Base-by-base conservation (phyloP, 1,139 yeast genomes). In the Protomyces inundatus region DNA sequence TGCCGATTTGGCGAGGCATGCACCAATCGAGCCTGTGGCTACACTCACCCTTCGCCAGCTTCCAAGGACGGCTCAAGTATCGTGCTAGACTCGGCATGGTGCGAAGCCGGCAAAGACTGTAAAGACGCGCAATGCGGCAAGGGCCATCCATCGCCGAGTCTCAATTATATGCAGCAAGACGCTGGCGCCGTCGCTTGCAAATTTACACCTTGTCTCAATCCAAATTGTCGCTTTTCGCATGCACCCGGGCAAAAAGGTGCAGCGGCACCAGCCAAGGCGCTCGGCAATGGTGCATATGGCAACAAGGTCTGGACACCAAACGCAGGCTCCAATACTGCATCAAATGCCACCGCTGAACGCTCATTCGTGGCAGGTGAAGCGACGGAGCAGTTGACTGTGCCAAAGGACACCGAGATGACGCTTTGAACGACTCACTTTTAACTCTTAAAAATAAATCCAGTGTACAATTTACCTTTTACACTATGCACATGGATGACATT, bases 241-340 rank as follows among this genome's bases (percentile, higher is more conserved):
- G 56, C 50, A 6, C 56, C 62, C 10, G 56, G 56, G n/a, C 62
- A 58, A 30, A 33, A 52, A 40, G 55, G 55, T 6, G 9, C 55
- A 12, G 37, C 55, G 9, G 40, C 37, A 42, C 16, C 56, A 23
- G 55, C 37, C 16, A 14, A 36, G 5, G n/a, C 60, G 10, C 42
- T 58, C n/a, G n/a, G 10, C 9, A 42, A 42, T 42, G 62, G 62
- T 16, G 46, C 45, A 3, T 55, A 48, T 32, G 42, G 62, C n/a
- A 58, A 58, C 45, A 58, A 58, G 39, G 62, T 58, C 23, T 58
- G 62, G 62, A 58, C 62, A 35, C 56, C 62, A 33, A 23, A 16
- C 3, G 12, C 55, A 6, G 45, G 45, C 3, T 33, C 60, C 34
- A 42, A 33, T 23, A 23, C 16, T 9, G 55, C 42, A 9, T 14